These are phyloP conservation scores for Polytolypa hystricis DNA, from an alignment of 2,329 filamentous ascomycete genomes.

Conservation along the genomic window DNA sequence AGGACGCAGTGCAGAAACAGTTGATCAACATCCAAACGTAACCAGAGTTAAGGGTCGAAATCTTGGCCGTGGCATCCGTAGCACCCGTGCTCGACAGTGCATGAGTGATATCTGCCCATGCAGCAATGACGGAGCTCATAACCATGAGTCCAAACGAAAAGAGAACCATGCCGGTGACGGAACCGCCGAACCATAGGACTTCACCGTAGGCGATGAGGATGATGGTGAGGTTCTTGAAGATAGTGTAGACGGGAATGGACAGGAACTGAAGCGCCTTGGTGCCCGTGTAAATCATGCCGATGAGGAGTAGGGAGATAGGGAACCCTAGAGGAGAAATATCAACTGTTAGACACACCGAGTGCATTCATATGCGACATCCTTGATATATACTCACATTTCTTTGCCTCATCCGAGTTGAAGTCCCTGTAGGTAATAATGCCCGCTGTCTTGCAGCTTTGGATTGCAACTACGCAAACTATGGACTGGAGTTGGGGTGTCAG, in stretches of 20 bases:
- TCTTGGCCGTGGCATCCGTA: slow-evolving; percentile 59
- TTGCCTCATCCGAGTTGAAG: slow-evolving; percentile 83
- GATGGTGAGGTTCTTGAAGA: slow-evolving; percentile 99
- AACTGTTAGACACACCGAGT: background rate
- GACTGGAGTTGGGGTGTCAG: slow-evolving; percentile 45
- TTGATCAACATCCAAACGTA: slow-evolving; percentile 98
- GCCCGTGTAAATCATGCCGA: slow-evolving; percentile 98
- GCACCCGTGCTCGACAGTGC: slow-evolving; percentile 53
- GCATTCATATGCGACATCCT: background rate
- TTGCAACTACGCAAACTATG: slow-evolving; percentile 75
- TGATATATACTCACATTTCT: slow-evolving; percentile 83
- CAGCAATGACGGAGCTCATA: slow-evolving; percentile 82
- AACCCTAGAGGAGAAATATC: slow-evolving; percentile 57
- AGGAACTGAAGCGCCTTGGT: slow-evolving; percentile 94
- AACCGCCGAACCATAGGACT: slow-evolving; percentile 95
- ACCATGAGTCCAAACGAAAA: slow-evolving; percentile 97
- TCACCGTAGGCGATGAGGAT: slow-evolving; percentile 98
- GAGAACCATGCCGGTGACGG: slow-evolving; percentile 73
- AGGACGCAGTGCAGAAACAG: slow-evolving; percentile 85
- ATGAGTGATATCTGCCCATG: slow-evolving; percentile 92
- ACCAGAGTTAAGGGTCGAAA: slow-evolving; percentile 84
- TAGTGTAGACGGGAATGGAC: slow-evolving; percentile 96
- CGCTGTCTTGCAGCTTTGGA: slow-evolving; percentile 67
- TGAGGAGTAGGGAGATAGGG: slow-evolving; percentile 85
- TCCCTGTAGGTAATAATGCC: slow-evolving; percentile 72